A percentile compares a stretch with the other conserved stretches of the same genome.
Evolutionary conservation across 371 early-diverging fungal genomes (phyloP).

Genomic region (Mortierella sp.): DNA sequence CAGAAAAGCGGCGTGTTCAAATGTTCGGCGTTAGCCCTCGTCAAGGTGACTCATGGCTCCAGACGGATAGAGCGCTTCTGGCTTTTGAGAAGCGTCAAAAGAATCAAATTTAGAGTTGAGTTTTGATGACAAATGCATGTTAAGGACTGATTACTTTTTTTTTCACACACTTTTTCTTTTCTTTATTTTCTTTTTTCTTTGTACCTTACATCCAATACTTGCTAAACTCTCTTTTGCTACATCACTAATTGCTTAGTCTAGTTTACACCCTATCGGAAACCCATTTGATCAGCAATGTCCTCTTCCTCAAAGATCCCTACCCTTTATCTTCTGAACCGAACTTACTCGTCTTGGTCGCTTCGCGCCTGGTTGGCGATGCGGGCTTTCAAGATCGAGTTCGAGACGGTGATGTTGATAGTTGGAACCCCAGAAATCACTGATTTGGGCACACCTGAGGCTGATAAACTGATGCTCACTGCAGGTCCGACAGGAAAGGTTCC

Average conservation of each 20-base stretch:
- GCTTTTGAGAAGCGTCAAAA: too few relatives aligned
- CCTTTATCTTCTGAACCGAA: constrained; percentile 47
- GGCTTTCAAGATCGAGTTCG: constrained; percentile 27
- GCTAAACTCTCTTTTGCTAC: neutral
- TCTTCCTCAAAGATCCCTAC: constrained; percentile 17
- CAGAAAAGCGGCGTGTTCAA: neutral
- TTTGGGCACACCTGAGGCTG: constrained; percentile 20
- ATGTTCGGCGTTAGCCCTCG: neutral
- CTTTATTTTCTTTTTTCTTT: neutral
- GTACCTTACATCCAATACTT: neutral
- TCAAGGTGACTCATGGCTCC: neutral
- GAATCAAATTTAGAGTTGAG: too few relatives aligned
- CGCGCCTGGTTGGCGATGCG: constrained; percentile 52
- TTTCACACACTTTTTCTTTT: neutral
- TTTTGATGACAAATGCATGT: too few relatives aligned
- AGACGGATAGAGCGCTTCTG: too few relatives aligned
- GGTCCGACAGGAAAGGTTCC: constrained; percentile 53
- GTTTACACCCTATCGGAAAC: too few relatives aligned
- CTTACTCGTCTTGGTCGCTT: constrained; percentile 57
- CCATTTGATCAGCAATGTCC: neutral
- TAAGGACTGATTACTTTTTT: neutral
- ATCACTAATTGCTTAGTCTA: neutral
- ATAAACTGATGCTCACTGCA: constrained; percentile 29
- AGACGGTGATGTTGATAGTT: constrained; percentile 24
- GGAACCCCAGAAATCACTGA: constrained; percentile 33